Evolutionary conservation across 805 yeast species (phyloP), one percentile per base, ranked within the genome.

Genomic region (Myxozyma kluyveri): DNA sequence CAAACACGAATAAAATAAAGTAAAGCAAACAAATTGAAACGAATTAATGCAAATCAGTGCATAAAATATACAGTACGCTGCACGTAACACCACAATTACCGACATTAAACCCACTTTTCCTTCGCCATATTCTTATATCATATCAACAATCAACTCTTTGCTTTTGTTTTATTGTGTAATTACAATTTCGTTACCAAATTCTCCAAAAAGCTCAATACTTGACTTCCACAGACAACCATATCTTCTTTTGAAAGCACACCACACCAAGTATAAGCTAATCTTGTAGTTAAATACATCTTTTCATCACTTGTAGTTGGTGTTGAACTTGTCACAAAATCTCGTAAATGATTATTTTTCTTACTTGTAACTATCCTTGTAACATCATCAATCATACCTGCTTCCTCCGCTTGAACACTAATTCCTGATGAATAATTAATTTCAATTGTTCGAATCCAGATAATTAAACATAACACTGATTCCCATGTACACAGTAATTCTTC

Each of bases 371-470:
- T 49, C 26, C 48, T 17, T 5, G 52, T 49, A 9, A 49, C 48
- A 9, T 49, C 52, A 23, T 49, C 52, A 18, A 49, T 49, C 52
- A 49, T 42, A 3, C 37, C 37, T 5, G 52, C 52, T 31, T 49
- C 52, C 26, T 49, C 52, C 4, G 52, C 48, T 45, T 49, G 52
- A 5, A 49, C 47, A 17, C 43, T 31, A 9, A 43, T 49, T 1
- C 52, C 52, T 3, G 45, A 38, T 18, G 42, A 31, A 24, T 38
- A 49, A 18, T 49, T 49, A 14, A 49, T 43, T 24, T 49, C 52
- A 19, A 49, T 49, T n/a, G 52, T 49, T 7, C 52, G 52, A 6
- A 49, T 49, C 52, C 52, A 49, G 19, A 49, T 38, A 12, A 49
- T 49, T 23, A 49, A 17, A 29, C 52, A 49, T 2, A 49, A 41